A percentile compares a stretch with the other conserved stretches of the same genome.
phyloP scores from a whole-genome alignment of 192 early-diverging fungal genomes.

The Rhizoclosmatium globosum region DNA sequence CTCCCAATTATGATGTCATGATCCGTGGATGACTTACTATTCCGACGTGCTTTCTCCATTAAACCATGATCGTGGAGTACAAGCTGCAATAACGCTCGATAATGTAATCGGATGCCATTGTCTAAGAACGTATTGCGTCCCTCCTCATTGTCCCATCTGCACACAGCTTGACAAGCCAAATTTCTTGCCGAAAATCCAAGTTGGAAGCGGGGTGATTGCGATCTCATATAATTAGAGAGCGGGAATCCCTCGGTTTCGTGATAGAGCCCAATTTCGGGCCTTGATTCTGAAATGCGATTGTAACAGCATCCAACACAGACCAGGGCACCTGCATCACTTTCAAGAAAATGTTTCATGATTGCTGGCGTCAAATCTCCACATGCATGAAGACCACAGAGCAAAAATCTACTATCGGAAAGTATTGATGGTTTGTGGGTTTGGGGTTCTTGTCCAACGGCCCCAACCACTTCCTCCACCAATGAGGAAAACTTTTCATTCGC shows the following conservation, averaged over 20 bases:
- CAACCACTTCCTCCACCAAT: slow-evolving; percentile 39
- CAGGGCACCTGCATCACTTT: slow-evolving; percentile 54
- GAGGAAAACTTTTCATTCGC: slow-evolving; percentile 38
- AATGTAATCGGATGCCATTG: slow-evolving; percentile 74
- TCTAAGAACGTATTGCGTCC: slow-evolving; percentile 39
- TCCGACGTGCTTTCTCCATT: slow-evolving; percentile 23
- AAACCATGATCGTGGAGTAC: slow-evolving; percentile 42
- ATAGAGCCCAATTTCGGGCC: slow-evolving; percentile 15
- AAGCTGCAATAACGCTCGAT: slow-evolving; percentile 76
- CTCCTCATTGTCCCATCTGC: slow-evolving; percentile 71
- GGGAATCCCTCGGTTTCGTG: slow-evolving; percentile 27
- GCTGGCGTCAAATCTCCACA: slow-evolving; percentile 85
- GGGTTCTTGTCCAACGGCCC: background rate
- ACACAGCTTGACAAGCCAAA: slow-evolving; percentile 74
- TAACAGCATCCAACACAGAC: slow-evolving; percentile 88
- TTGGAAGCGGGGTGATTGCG: slow-evolving; percentile 35
- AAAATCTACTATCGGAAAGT: slow-evolving; percentile 51
- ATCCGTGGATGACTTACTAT: slow-evolving; percentile 10
- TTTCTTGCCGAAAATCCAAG: slow-evolving; percentile 53
- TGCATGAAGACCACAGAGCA: slow-evolving; percentile 83
- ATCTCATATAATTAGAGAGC: slow-evolving; percentile 19
- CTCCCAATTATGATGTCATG: slow-evolving; percentile 45
- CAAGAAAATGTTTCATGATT: slow-evolving; percentile 66
- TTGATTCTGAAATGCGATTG: slow-evolving; percentile 74
- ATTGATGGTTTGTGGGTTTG: background rate